A percentile compares a stretch with the other conserved stretches of the same genome.
These are phyloP conservation scores for Aspergillus nomiae DNA, from an alignment of 2,329 filamentous ascomycete genomes.

Conservation along the genomic window DNA sequence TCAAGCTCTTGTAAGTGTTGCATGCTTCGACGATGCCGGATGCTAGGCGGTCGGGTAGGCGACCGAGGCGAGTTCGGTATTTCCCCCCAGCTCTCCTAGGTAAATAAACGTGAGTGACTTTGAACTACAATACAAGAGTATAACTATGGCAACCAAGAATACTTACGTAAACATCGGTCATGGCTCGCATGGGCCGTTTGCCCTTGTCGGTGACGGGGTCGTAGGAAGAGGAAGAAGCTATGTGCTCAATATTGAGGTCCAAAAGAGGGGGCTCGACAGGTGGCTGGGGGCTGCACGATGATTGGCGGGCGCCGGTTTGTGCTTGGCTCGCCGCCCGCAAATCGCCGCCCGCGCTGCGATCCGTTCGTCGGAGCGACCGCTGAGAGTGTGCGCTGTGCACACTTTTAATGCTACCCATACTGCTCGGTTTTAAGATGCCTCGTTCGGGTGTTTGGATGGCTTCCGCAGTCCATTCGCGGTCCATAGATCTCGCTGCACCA, in stretches of 20 bases:
- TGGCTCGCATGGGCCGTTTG: slow-evolving; percentile 79
- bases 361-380: slow-evolving; percentile 65
- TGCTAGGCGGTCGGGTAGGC: slow-evolving; percentile 89
- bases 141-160: slow-evolving; percentile 16
- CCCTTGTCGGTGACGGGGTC: slow-evolving; percentile 84
- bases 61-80: slow-evolving; percentile 82
- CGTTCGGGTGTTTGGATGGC: slow-evolving; percentile 40
- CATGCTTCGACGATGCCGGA: slow-evolving; percentile 97
- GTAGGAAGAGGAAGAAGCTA: slow-evolving; percentile 58
- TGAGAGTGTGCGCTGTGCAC: slow-evolving; percentile 40
- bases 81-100: slow-evolving; percentile 89
- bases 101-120: slow-evolving; percentile 17
- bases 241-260: slow-evolving; percentile 39
- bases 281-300: slow-evolving; percentile 31
- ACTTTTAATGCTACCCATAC: slow-evolving; percentile 53
- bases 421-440: slow-evolving; percentile 48
- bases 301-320: slow-evolving; percentile 23
- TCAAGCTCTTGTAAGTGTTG: slow-evolving; percentile 89
- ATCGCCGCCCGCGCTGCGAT: slow-evolving; percentile 65
- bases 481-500: background rate
- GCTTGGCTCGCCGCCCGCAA: slow-evolving; percentile 59
- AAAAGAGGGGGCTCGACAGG: slow-evolving; percentile 17
- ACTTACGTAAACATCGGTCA: slow-evolving; percentile 92
- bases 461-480: slow-evolving; percentile 32
- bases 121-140: slow-evolving; percentile 7